Evolutionary conservation across 176 grass and related monocot species (phyloP).

Genomic region (Miscanthus lutarioriparius): DNA sequence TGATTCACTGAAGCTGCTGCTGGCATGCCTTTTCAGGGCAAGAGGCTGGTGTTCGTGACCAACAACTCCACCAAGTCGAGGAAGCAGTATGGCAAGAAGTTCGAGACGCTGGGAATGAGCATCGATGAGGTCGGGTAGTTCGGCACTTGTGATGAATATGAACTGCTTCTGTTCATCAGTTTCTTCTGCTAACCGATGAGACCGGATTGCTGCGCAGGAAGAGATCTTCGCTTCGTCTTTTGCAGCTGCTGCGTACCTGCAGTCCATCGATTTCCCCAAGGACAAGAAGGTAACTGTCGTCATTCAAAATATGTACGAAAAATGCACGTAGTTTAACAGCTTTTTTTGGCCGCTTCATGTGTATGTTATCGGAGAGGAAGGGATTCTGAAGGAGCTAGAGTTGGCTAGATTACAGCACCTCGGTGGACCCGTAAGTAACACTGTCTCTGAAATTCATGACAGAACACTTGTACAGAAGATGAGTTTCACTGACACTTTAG

Average conservation of each 20-base stretch:
- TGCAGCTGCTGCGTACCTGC: conserved; percentile 85
- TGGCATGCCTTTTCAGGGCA: conserved; percentile 50
- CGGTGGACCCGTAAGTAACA: conserved; percentile 72
- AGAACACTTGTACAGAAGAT: background rate
- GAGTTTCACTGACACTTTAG: background rate
- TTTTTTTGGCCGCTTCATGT: conserved; percentile 40
- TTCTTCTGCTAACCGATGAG: background rate
- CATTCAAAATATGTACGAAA: background rate
- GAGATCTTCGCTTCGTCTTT: conserved; percentile 99
- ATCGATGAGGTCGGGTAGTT: conserved; percentile 60
- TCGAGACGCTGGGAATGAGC: conserved; percentile 72
- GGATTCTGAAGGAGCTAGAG: conserved; percentile 91
- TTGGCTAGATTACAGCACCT: conserved; percentile 85
- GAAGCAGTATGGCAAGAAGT: conserved; percentile 98
- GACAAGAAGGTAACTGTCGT: conserved; percentile 71
- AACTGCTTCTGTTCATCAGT: background rate
- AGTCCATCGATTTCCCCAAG: conserved; percentile 90
- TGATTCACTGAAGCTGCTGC: background rate
- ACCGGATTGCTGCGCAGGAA: conserved; percentile 46
- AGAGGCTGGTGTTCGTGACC: conserved; percentile 94
- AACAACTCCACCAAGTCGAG: conserved; percentile 96
- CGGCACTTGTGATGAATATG: background rate
- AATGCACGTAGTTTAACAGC: background rate
- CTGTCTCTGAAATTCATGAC: background rate
- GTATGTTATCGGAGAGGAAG: conserved; percentile 97